Percentiles rank a stretch among this genome's conserved stretches.
phyloP scores from a whole-genome alignment of 257 asterid genomes.

The Dorcoceras hygrometricum region DNA sequence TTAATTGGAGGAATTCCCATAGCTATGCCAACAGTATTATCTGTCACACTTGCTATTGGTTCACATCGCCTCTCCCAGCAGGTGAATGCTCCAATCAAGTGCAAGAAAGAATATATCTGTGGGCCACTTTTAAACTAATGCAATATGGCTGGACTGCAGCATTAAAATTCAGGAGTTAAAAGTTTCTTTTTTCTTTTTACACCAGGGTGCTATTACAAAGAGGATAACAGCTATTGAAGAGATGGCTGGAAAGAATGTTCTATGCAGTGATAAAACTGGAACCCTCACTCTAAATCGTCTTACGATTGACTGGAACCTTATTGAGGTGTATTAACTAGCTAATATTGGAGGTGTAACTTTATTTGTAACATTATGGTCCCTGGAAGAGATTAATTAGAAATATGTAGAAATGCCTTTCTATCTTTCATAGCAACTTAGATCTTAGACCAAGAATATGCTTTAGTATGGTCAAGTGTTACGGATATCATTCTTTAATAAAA shows the following conservation, averaged over 20 bases:
- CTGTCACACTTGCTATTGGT: conserved; percentile 42
- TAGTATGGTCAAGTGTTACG: background rate
- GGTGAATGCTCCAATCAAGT: conserved; percentile 20
- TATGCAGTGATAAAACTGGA: conserved; percentile 41
- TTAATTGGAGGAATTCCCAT: conserved; percentile 41
- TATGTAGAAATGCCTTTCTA: background rate
- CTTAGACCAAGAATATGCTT: background rate
- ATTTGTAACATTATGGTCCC: background rate
- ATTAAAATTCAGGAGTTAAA: background rate
- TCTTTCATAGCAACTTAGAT: background rate
- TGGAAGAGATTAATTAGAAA: background rate
- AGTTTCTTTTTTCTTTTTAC: conserved; percentile 4
- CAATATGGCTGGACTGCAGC: background rate
- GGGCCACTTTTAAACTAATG: background rate
- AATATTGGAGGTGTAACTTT: background rate
- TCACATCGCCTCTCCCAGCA: conserved; percentile 40
- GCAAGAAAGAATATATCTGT: background rate
- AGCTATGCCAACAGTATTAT: conserved; percentile 43
- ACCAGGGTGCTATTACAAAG: conserved; percentile 38
- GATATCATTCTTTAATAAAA: too few species aligned
- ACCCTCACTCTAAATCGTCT: conserved; percentile 35
- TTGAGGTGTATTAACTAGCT: conserved; percentile 24
- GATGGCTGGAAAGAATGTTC: conserved; percentile 40
- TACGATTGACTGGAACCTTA: conserved; percentile 29
- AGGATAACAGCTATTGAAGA: conserved; percentile 39